Conservation (phyloP, 208 protist genomes). For the Kentomonas sorsogonicus region DNA sequence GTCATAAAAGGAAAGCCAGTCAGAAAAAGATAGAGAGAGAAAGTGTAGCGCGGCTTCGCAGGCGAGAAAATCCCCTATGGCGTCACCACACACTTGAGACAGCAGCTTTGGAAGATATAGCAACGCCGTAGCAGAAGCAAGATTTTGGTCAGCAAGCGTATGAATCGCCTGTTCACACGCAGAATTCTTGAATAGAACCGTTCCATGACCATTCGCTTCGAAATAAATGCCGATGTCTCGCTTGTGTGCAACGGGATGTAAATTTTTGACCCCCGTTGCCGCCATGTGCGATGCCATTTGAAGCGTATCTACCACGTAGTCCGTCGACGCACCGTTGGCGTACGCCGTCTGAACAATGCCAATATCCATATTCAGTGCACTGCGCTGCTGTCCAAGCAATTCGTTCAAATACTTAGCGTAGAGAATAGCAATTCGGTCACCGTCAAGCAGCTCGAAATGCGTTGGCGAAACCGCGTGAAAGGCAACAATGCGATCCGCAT, state of each 20-base stretch:
- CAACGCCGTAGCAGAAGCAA: slow-evolving; percentile 4
- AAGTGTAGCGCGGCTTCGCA: slow-evolving; percentile 56
- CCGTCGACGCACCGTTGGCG: slow-evolving; percentile 91
- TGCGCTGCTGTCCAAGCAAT: slow-evolving; percentile 31
- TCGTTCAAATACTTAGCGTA: slow-evolving; percentile 55
- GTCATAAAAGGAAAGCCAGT: slow-evolving; percentile 52
- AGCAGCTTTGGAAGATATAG: too few relatives aligned
- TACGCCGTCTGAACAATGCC: slow-evolving; percentile 95
- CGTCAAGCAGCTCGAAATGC: slow-evolving; percentile 61
- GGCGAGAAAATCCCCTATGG: slow-evolving; percentile 72
- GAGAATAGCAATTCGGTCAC: slow-evolving; percentile 74
- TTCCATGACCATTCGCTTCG: slow-evolving; percentile 96
- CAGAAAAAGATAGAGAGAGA: slow-evolving; percentile 28
- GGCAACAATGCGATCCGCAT: slow-evolving; percentile 91
- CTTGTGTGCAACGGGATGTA: slow-evolving; percentile 86
- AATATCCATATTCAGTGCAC: slow-evolving; percentile 43
- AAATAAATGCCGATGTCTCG: slow-evolving; percentile 95
- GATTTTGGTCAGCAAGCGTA: not conserved
- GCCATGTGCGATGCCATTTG: slow-evolving; percentile 43
- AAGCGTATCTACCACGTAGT: slow-evolving; percentile 60
- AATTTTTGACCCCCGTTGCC: slow-evolving; percentile 92
- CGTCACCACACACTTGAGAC: slow-evolving; percentile 85
- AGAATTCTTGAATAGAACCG: slow-evolving; percentile 68
- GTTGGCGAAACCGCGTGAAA: slow-evolving; percentile 25
- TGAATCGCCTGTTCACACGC: slow-evolving; percentile 3